phyloP scores from a whole-genome alignment of 2,329 filamentous ascomycete genomes.

The Cladophialophora carrionii region DNA sequence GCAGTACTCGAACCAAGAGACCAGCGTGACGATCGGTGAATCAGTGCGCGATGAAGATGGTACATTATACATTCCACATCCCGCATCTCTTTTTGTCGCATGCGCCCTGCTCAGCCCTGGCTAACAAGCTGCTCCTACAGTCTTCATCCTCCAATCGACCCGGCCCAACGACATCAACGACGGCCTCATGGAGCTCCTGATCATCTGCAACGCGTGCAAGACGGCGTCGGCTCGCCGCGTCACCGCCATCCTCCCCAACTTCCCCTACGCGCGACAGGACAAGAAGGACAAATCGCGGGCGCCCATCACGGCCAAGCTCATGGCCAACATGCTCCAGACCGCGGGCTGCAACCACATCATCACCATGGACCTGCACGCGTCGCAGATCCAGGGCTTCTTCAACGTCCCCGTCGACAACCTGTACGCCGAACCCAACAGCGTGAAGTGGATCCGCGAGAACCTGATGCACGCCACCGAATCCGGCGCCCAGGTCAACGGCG shows the following conservation, averaged over 20 bases:
- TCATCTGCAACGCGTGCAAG: constrained; percentile 96
- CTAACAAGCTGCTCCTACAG: constrained; percentile 47
- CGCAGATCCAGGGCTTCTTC: constrained; percentile 95
- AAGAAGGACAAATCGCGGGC: constrained; percentile 96
- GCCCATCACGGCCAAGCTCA: constrained; percentile 93
- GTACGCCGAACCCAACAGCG: constrained; percentile 89
- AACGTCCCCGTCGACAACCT: constrained; percentile 80
- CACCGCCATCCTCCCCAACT: constrained; percentile 93
- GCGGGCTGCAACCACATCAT: constrained; percentile 92
- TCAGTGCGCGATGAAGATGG: constrained; percentile 95
- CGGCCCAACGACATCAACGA: constrained; percentile 97
- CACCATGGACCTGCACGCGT: constrained; percentile 93
- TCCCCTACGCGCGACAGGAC: constrained; percentile 94
- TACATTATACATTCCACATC: constrained; percentile 45
- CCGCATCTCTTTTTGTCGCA: constrained; percentile 24
- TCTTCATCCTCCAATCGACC: constrained; percentile 89
- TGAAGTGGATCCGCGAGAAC: constrained; percentile 90
- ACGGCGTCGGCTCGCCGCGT: constrained; percentile 84
- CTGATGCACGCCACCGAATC: constrained; percentile 68
- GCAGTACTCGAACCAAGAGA: constrained; percentile 67
- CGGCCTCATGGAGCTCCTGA: constrained; percentile 94
- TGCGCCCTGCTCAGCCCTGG: constrained; percentile 3
- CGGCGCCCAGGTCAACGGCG: constrained; percentile 33
- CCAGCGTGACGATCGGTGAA: constrained; percentile 84
- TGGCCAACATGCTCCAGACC: constrained; percentile 96